Conservation (phyloP, 345 rosid genomes). For the Salix brachista region DNA sequence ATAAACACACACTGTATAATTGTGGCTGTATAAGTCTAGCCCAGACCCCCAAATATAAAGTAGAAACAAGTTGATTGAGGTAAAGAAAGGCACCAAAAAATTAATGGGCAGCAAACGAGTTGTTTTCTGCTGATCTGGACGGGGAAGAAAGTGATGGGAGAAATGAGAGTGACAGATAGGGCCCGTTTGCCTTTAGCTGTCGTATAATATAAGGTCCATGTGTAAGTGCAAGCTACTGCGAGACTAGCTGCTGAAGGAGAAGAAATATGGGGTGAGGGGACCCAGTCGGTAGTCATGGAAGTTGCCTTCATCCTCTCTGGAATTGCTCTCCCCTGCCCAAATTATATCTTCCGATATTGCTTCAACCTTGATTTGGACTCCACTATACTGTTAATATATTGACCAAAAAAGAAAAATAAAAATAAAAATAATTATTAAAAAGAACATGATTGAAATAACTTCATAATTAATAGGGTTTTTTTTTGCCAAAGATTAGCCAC, state of each 20-base stretch:
- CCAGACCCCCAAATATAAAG: neutral
- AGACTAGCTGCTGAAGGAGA: neutral
- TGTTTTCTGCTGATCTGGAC: constrained; percentile 34
- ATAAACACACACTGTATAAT: neutral
- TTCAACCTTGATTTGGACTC: constrained; percentile 7
- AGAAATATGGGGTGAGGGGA: constrained; percentile 6
- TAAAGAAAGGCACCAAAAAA: constrained; percentile 5
- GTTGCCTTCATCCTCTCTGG: constrained; percentile 54
- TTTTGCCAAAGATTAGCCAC: no score
- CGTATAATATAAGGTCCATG: constrained; percentile 44
- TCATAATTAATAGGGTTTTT: no score
- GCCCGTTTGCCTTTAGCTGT: constrained; percentile 39
- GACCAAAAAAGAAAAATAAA: neutral
- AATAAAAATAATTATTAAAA: neutral
- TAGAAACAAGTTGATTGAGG: neutral
- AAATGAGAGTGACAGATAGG: constrained; percentile 23
- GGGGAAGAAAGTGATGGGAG: constrained; percentile 25
- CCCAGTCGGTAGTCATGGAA: constrained; percentile 33
- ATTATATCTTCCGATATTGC: constrained; percentile 5
- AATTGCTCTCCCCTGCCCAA: constrained; percentile 19
- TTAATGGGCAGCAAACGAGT: constrained; percentile 13
- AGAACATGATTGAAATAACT: neutral
- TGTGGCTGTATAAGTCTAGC: neutral
- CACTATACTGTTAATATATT: neutral
- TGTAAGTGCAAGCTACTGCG: constrained; percentile 22